Percentiles rank a stretch among this genome's conserved stretches.
Conservation (phyloP, 192 early-diverging fungal species). For the Podila epicladia region DNA sequence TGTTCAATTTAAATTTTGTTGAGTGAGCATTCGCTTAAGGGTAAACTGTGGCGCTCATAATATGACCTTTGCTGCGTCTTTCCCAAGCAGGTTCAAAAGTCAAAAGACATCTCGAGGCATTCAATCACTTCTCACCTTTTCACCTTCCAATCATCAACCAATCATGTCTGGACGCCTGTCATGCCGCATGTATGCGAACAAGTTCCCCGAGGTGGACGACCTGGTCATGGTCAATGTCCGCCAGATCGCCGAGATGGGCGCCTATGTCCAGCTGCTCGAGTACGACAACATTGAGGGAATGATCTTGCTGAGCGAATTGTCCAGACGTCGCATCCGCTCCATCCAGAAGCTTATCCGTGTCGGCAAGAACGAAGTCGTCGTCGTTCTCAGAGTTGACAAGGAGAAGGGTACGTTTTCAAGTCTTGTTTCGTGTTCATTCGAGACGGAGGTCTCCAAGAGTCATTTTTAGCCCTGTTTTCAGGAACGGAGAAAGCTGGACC, state of each 20-base stretch:
- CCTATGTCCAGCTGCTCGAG: slow-evolving; percentile 93
- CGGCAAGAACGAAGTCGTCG: slow-evolving; percentile 91
- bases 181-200: slow-evolving; percentile 95
- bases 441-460: too few relatives aligned
- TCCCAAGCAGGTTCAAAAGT: too few relatives aligned
- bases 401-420: slow-evolving; percentile 78
- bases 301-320: slow-evolving; percentile 94
- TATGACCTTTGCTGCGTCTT: too few relatives aligned
- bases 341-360: slow-evolving; percentile 96
- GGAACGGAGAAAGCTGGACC: too few relatives aligned
- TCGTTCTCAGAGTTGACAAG: slow-evolving; percentile 94
- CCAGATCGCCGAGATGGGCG: slow-evolving; percentile 96
- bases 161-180: slow-evolving; percentile 58
- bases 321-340: slow-evolving; percentile 93
- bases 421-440: too few relatives aligned
- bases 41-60: too few relatives aligned
- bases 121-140: background rate
- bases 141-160: background rate
- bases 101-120: too few relatives aligned
- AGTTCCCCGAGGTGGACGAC: slow-evolving; percentile 93
- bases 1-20: too few relatives aligned
- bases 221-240: slow-evolving; percentile 98
- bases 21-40: too few relatives aligned
- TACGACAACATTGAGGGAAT: slow-evolving; percentile 99
- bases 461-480: too few relatives aligned